phyloP scores from a whole-genome alignment of 2,329 filamentous ascomycete genomes.

The Lecanosticta acicola region DNA sequence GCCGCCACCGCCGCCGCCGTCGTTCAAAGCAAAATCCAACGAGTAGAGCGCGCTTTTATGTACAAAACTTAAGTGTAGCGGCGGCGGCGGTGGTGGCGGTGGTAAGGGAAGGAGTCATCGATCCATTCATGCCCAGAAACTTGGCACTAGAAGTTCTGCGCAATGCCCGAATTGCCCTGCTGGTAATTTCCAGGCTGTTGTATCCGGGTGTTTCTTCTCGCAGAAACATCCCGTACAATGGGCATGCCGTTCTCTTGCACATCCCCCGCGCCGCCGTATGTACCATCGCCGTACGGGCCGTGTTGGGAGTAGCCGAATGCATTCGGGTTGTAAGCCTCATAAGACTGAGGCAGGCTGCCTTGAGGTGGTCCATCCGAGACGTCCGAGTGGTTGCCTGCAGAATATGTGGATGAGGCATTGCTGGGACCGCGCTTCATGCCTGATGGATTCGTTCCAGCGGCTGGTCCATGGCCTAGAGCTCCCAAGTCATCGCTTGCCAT shows the following conservation, averaged over 20 bases:
- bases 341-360: constrained; percentile 26
- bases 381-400: constrained; percentile 69
- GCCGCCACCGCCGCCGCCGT: background rate
- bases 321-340: constrained; percentile 27
- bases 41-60: constrained; percentile 2
- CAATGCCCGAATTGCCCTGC: constrained; percentile 84
- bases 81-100: background rate
- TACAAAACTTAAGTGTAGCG: constrained; percentile 1
- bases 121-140: no score
- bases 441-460: constrained; percentile 52
- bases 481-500: constrained; percentile 69
- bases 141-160: constrained; percentile 94
- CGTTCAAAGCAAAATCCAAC: background rate
- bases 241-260: constrained; percentile 60
- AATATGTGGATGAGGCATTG: constrained; percentile 95
- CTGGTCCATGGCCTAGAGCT: constrained; percentile 64
- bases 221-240: constrained; percentile 87
- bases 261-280: constrained; percentile 46
- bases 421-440: constrained; percentile 79
- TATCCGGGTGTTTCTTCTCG: constrained; percentile 87
- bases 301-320: constrained; percentile 50
- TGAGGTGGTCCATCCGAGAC: constrained; percentile 43
- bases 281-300: constrained; percentile 52
- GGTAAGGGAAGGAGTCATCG: no score
- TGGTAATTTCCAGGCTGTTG: constrained; percentile 84